A percentile compares a stretch with the other conserved stretches of the same genome.
phyloP scores from a whole-genome alignment of 805 yeast species.

The Yarrowia osloensis region DNA sequence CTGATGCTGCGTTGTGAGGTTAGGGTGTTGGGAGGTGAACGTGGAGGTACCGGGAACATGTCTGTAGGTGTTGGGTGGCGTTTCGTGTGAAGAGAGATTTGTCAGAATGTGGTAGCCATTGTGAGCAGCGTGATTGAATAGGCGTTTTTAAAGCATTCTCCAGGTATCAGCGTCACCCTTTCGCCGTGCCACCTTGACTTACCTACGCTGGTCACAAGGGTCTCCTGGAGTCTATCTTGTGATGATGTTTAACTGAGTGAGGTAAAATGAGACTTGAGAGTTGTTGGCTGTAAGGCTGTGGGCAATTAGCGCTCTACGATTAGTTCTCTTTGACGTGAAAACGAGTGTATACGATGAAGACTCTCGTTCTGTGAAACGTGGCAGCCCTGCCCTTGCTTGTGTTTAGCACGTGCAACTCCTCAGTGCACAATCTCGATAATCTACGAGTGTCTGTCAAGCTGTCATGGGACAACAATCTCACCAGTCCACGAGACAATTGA shows the following conservation, averaged over 20 bases:
- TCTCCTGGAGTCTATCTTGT: neutral
- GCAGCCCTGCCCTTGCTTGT: too few species aligned
- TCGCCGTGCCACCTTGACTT: neutral
- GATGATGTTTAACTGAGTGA: neutral
- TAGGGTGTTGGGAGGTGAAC: conserved; percentile 5
- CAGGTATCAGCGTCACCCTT: neutral
- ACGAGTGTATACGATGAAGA: too few species aligned
- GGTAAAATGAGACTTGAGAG: neutral
- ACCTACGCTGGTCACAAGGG: conserved; percentile 2
- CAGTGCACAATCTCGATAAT: neutral
- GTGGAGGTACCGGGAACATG: neutral
- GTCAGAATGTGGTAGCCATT: neutral
- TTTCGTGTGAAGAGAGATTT: neutral
- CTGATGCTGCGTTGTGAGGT: neutral
- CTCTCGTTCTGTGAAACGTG: too few species aligned
- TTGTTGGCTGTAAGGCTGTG: neutral
- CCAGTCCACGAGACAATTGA: neutral
- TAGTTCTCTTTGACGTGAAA: too few species aligned
- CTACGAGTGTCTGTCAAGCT: neutral
- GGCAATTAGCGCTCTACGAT: too few species aligned
- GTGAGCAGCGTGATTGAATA: too few species aligned
- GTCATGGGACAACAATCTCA: neutral
- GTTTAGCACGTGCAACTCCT: neutral
- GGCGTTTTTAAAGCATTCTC: too few species aligned
- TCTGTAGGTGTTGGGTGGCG: neutral